A percentile compares a stretch with the other conserved stretches of the same genome.
Conservation (phyloP, 306 rosid species). For the Purshia tridentata region DNA sequence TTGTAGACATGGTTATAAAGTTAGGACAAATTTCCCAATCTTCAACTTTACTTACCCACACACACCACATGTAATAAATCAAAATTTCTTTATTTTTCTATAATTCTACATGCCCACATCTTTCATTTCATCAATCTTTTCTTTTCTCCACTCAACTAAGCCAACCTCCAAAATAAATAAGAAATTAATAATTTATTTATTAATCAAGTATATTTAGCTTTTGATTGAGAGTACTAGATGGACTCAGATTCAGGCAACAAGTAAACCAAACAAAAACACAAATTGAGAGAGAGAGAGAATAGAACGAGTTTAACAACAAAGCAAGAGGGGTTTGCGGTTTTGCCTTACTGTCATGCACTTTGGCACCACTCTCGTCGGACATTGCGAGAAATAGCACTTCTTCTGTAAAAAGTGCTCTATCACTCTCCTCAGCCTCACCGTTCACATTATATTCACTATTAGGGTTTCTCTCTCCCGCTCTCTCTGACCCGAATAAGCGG, state of each 20-base stretch:
- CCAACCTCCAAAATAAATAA: not conserved
- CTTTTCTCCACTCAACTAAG: not conserved
- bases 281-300: not conserved
- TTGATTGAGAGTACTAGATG: not conserved
- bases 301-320: not conserved
- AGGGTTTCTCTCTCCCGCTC: conserved; percentile 29
- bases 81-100: not conserved
- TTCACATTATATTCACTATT: not conserved
- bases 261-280: not conserved
- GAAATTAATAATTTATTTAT: not conserved
- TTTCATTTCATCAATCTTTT: not conserved
- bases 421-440: not conserved
- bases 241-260: not conserved
- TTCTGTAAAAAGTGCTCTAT: conserved; percentile 1
- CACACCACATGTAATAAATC: too few relatives aligned
- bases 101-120: not conserved
- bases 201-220: not conserved
- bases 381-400: conserved; percentile 13
- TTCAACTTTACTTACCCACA: not conserved
- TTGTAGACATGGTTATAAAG: not conserved
- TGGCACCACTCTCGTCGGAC: conserved; percentile 37
- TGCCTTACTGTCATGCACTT: conserved; percentile 52
- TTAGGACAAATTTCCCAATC: not conserved
- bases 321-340: not conserved
- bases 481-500: conserved; percentile 1